phyloP scores from a whole-genome alignment of 106 monocot genomes.

The Vanilla planifolia region DNA sequence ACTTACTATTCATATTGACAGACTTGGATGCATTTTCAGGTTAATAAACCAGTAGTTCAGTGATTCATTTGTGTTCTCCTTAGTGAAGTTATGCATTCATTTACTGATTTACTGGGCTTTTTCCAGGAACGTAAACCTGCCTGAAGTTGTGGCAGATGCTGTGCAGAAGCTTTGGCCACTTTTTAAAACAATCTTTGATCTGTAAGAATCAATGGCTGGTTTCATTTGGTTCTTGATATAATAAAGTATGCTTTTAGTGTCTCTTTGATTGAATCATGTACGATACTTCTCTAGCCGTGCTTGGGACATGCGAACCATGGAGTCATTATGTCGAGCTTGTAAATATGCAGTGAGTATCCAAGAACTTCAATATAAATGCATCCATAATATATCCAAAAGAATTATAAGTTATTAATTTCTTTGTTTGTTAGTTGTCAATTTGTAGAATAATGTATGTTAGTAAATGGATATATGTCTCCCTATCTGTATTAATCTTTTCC shows the following conservation, averaged over 20 bases:
- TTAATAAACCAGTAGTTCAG: conserved; percentile 6
- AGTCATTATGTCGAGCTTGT: conserved; percentile 86
- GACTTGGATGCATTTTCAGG: conserved; percentile 90
- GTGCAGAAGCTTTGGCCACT: conserved; percentile 83
- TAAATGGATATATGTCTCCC: too few species aligned
- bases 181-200: conserved; percentile 80
- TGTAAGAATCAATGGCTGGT: conserved; percentile 31
- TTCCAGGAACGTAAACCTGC: conserved; percentile 75
- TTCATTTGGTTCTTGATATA: background rate
- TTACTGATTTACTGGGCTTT: conserved; percentile 1
- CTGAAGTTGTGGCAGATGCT: conserved; percentile 79
- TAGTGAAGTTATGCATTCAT: background rate
- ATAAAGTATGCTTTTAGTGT: background rate
- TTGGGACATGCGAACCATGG: conserved; percentile 98
- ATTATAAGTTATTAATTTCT: too few species aligned
- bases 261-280: background rate
- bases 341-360: conserved; percentile 86
- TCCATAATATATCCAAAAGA: too few species aligned
- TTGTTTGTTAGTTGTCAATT: too few species aligned
- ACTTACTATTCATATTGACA: conserved; percentile 82
- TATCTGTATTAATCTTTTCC: too few species aligned
- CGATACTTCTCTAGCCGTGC: conserved; percentile 51
- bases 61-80: background rate
- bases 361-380: background rate
- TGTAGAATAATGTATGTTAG: too few species aligned